These are phyloP conservation scores for Chrysoporthe austroafricana DNA, from an alignment of 2,329 filamentous ascomycete genomes.

Conservation along the genomic window DNA sequence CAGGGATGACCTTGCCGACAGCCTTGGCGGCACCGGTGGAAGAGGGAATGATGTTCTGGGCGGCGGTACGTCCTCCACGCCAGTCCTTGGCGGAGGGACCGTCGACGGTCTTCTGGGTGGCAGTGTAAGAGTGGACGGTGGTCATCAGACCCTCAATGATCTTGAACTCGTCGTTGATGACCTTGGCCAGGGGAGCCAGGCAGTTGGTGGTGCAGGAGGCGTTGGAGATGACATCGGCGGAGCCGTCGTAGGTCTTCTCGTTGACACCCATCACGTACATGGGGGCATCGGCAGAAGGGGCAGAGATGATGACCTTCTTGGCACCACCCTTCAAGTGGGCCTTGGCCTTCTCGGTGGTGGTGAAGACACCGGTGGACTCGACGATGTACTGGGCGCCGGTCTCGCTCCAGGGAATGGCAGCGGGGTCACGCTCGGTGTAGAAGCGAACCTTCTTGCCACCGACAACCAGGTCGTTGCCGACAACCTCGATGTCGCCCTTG, in stretches of 20 bases:
- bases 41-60: slow-evolving; percentile 99
- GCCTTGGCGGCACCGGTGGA: slow-evolving; percentile 99
- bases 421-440: slow-evolving; percentile 90
- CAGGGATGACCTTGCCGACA: slow-evolving; percentile 99
- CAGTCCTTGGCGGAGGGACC: slow-evolving; percentile 98
- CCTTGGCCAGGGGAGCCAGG: slow-evolving; percentile 98
- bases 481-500: slow-evolving; percentile 85
- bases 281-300: slow-evolving; percentile 91
- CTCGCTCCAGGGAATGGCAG: slow-evolving; percentile 86
- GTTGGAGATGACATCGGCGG: slow-evolving; percentile 95
- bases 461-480: slow-evolving; percentile 74
- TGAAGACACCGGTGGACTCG: slow-evolving; percentile 99
- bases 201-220: slow-evolving; percentile 99
- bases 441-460: slow-evolving; percentile 96
- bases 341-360: slow-evolving; percentile 93
- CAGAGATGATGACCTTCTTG: slow-evolving; percentile 97
- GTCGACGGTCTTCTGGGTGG: slow-evolving; percentile 99
- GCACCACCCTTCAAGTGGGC: slow-evolving; percentile 95
- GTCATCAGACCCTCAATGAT: slow-evolving; percentile 99
- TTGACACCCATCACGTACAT: slow-evolving; percentile 99
- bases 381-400: slow-evolving; percentile 91
- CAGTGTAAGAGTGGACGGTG: slow-evolving; percentile 99
- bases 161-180: slow-evolving; percentile 97
- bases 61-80: slow-evolving; percentile 97
- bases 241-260: slow-evolving; percentile 88